phyloP scores from a whole-genome alignment of 2,329 filamentous ascomycete genomes.

The Graphiopsis chlorocephala region DNA sequence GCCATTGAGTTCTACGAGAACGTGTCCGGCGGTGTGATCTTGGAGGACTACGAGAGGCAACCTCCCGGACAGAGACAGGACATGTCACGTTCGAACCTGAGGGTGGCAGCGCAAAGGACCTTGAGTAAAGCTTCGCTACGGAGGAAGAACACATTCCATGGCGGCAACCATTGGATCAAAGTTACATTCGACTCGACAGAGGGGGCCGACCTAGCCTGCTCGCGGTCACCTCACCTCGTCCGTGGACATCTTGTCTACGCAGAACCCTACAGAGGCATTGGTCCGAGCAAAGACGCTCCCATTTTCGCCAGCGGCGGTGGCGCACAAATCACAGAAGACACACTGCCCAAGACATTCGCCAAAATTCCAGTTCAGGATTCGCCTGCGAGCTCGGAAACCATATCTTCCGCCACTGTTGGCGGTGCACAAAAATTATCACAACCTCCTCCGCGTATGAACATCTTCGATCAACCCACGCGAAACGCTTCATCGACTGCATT shows the following conservation, averaged over 20 bases:
- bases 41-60: conserved; percentile 88
- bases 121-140: conserved; percentile 70
- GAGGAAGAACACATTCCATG: conserved; percentile 76
- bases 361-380: conserved; percentile 32
- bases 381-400: conserved; percentile 34
- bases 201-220: conserved; percentile 48
- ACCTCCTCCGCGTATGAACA: conserved; percentile 8
- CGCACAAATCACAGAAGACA: conserved; percentile 29
- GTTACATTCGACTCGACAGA: conserved; percentile 51
- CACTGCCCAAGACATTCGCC: conserved; percentile 31
- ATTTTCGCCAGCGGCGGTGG: conserved; percentile 40
- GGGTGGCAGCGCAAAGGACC: conserved; percentile 64
- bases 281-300: conserved; percentile 43
- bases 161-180: conserved; percentile 85
- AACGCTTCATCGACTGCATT: conserved; percentile 1
- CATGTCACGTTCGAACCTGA: conserved; percentile 69
- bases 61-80: conserved; percentile 68
- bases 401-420: conserved; percentile 10
- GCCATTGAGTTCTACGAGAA: conserved; percentile 86
- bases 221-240: conserved; percentile 47
- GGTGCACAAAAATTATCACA: conserved; percentile 2
- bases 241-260: conserved; percentile 49
- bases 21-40: conserved; percentile 74
- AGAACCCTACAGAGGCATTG: conserved; percentile 46
- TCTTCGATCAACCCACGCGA: conserved; percentile 3